Conservation (phyloP, 495 filamentous ascomycete species). For the Parachaetomium inaequale region DNA sequence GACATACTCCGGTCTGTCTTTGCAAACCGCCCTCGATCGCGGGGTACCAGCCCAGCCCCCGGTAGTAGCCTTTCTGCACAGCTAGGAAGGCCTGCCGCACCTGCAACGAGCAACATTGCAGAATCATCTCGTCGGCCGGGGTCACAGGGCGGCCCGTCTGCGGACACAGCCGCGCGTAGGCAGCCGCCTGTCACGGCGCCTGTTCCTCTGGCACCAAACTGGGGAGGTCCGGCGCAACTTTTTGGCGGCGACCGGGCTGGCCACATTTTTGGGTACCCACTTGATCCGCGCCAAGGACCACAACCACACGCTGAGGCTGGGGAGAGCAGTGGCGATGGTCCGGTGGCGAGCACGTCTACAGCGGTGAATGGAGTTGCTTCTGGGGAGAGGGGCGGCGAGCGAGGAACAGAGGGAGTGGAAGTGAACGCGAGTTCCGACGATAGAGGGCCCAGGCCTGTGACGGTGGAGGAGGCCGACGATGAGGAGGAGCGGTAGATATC, state of each 20-base stretch:
- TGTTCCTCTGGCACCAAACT: slow-evolving; percentile 42
- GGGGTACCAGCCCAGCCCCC: slow-evolving; percentile 12
- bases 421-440: slow-evolving; percentile 14
- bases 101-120: background rate
- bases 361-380: background rate
- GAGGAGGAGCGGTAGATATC: slow-evolving; percentile 20
- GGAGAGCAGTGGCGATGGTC: background rate
- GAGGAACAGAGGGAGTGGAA: background rate
- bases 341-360: slow-evolving; percentile 7
- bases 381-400: background rate
- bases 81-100: background rate
- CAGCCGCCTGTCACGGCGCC: slow-evolving; percentile 37
- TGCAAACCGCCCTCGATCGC: slow-evolving; percentile 1
- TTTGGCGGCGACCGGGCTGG: slow-evolving; percentile 24
- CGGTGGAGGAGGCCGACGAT: slow-evolving; percentile 41
- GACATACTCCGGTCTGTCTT: slow-evolving; percentile 9
- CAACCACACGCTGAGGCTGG: slow-evolving; percentile 15
- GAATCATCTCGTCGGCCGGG: background rate
- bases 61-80: slow-evolving; percentile 2
- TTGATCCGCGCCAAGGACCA: background rate
- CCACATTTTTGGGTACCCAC: slow-evolving; percentile 22
- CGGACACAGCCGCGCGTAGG: background rate
- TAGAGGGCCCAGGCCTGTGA: slow-evolving; percentile 37
- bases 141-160: background rate
- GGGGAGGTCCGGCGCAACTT: slow-evolving; percentile 41